phyloP scores from a whole-genome alignment of 176 grass and related monocot genomes.

The Ensete glaucum region DNA sequence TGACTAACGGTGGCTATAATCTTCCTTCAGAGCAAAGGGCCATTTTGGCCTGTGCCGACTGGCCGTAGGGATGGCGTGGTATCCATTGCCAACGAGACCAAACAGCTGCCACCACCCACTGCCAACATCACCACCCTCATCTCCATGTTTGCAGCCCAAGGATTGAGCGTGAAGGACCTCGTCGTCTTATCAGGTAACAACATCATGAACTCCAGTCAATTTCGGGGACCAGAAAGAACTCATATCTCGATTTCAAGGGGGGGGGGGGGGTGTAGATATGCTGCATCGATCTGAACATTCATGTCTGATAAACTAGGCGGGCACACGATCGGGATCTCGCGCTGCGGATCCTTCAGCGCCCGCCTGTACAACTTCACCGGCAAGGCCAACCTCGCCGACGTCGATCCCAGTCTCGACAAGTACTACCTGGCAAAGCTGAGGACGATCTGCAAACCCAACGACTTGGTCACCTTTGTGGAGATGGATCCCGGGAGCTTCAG shows the following conservation, averaged over 20 bases:
- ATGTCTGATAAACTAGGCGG: slow-evolving; percentile 15
- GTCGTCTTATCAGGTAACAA: slow-evolving; percentile 44
- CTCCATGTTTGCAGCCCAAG: slow-evolving; percentile 32
- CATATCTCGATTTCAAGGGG: no score
- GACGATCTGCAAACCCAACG: slow-evolving; percentile 31
- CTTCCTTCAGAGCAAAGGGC: slow-evolving; percentile 34
- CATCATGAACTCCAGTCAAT: not conserved
- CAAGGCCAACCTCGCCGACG: slow-evolving; percentile 20
- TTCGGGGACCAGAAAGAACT: no score
- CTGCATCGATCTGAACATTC: not conserved
- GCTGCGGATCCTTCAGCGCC: slow-evolving; percentile 30
- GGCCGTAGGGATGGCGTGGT: slow-evolving; percentile 42
- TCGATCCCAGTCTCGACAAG: slow-evolving; percentile 45
- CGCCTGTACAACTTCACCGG: slow-evolving; percentile 67
- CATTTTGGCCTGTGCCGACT: slow-evolving; percentile 34
- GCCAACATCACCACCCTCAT: slow-evolving; percentile 28
- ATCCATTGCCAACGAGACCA: slow-evolving; percentile 28
- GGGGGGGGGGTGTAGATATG: not conserved
- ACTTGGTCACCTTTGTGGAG: slow-evolving; percentile 35
- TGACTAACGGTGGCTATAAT: not conserved
- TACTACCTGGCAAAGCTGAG: slow-evolving; percentile 43
- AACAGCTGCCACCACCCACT: slow-evolving; percentile 30
- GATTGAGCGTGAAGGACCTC: slow-evolving; percentile 39
- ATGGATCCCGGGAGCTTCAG: slow-evolving; percentile 76
- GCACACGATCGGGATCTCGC: slow-evolving; percentile 50